Percentiles rank a stretch among this genome's conserved stretches.
Evolutionary conservation across 1,139 yeast species (phyloP).

Genomic region (Zygoascus sp.): DNA sequence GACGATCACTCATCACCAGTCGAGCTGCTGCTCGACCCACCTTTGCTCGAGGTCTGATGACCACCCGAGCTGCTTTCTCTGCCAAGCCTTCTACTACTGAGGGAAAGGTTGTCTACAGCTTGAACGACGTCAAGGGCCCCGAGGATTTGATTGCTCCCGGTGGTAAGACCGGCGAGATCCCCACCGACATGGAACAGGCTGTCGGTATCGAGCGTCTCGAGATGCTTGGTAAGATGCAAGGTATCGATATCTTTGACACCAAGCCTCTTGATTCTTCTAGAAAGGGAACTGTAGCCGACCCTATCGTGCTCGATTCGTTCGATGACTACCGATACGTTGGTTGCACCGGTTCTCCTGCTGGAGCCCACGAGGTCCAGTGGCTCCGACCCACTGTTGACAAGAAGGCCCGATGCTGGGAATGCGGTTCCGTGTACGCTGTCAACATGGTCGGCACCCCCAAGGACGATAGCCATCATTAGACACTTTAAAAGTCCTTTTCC

Average conservation of each 20-base stretch:
- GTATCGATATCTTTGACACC: constrained; percentile 91
- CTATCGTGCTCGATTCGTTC: constrained; percentile 84
- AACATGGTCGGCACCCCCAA: constrained; percentile 83
- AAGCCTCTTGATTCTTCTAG: constrained; percentile 85
- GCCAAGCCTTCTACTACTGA: constrained; percentile 12
- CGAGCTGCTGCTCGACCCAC: constrained; percentile 11
- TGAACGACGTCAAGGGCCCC: constrained; percentile 76
- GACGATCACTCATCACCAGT: constrained; percentile 10
- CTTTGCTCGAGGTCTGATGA: constrained; percentile 8
- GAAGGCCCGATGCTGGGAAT: constrained; percentile 97
- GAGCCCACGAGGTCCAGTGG: constrained; percentile 89
- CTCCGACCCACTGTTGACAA: constrained; percentile 80
- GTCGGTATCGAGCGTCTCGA: constrained; percentile 98
- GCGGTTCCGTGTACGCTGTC: constrained; percentile 91
- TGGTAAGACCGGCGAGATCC: constrained; percentile 77
- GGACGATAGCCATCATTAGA: constrained; percentile 36
- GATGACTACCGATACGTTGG: constrained; percentile 95
- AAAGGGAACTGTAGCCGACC: constrained; percentile 82
- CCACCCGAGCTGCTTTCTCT: constrained; percentile 2
- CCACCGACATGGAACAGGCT: constrained; percentile 92
- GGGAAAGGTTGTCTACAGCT: constrained; percentile 32
- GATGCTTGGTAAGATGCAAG: constrained; percentile 89
- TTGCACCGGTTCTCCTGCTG: constrained; percentile 95
- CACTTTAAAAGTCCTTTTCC: neutral
- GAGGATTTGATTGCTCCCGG: constrained; percentile 86